Percentiles rank a stretch among this genome's conserved stretches.
Conservation (phyloP, 192 early-diverging fungal species). For the Coemansia guatemalensis region DNA sequence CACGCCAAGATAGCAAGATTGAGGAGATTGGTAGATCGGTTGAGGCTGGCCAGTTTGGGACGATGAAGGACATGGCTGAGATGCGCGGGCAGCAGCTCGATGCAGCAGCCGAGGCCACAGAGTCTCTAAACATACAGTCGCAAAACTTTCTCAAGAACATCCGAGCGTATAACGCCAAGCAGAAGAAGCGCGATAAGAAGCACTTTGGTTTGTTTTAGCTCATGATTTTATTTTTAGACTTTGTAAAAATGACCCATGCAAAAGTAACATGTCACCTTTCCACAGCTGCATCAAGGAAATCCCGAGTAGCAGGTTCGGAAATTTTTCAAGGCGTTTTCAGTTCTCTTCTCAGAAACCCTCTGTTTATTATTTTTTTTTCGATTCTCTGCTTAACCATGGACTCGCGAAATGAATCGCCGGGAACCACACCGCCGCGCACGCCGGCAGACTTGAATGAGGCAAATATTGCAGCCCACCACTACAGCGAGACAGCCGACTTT, state of each 20-base stretch:
- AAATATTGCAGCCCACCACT: slow-evolving; percentile 38
- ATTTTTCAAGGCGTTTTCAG: slow-evolving; percentile 7
- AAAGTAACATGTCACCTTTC: neutral
- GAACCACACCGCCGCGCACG: neutral
- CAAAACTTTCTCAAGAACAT: slow-evolving; percentile 34
- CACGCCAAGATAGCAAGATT: slow-evolving; percentile 13
- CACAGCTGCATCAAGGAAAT: neutral
- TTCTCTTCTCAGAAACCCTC: neutral
- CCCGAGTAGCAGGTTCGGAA: neutral
- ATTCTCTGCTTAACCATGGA: neutral
- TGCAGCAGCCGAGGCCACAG: slow-evolving; percentile 14
- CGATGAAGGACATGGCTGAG: slow-evolving; percentile 32
- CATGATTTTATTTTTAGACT: neutral
- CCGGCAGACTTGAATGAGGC: slow-evolving; percentile 11
- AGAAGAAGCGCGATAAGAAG: slow-evolving; percentile 30
- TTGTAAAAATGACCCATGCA: neutral
- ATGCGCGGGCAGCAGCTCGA: slow-evolving; percentile 40
- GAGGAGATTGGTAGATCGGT: slow-evolving; percentile 9
- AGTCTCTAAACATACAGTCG: slow-evolving; percentile 25
- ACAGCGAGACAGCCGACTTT: slow-evolving; percentile 52
- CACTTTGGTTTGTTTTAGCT: slow-evolving; percentile 33
- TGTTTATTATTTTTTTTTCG: slow-evolving; percentile 6
- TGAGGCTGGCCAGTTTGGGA: slow-evolving; percentile 10
- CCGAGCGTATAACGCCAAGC: slow-evolving; percentile 44
- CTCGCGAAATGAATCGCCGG: neutral